Percentiles rank a stretch among this genome's conserved stretches.
phyloP scores from a whole-genome alignment of 192 early-diverging fungal genomes.

The Entomortierella parvispora region DNA sequence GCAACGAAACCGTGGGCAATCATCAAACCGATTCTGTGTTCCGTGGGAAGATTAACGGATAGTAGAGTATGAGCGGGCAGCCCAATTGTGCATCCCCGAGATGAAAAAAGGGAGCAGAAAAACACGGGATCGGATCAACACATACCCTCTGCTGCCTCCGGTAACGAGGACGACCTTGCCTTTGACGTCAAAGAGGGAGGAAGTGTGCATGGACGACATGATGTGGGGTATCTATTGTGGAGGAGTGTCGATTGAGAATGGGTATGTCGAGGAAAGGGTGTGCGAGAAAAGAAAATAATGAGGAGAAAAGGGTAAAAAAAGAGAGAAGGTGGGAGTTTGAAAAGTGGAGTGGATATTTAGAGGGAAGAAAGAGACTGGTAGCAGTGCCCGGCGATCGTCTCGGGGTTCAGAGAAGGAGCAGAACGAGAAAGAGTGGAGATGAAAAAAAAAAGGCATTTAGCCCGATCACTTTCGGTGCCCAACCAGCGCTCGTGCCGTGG shows the following conservation, averaged over 20 bases:
- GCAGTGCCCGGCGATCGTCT: neutral
- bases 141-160: slow-evolving; percentile 71
- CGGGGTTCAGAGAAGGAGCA: no score
- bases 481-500: no score
- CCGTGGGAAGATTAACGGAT: neutral
- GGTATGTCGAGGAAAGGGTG: neutral
- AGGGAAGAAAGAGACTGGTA: no score
- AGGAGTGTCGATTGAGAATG: neutral
- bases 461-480: no score
- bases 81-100: neutral
- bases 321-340: neutral
- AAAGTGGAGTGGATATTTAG: no score
- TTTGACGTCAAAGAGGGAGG: slow-evolving; percentile 71
- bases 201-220: slow-evolving; percentile 60
- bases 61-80: neutral
- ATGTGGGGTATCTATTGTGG: neutral
- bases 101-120: neutral
- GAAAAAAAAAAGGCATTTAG: no score
- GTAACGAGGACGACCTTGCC: slow-evolving; percentile 87
- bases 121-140: neutral
- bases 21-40: slow-evolving; percentile 59
- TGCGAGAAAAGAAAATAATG: neutral
- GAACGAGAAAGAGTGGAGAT: no score
- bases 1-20: slow-evolving; percentile 78
- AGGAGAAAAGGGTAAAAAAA: neutral